phyloP scores from a whole-genome alignment of 148 eudicot genomes.

The Fagopyrum homotropicum region DNA sequence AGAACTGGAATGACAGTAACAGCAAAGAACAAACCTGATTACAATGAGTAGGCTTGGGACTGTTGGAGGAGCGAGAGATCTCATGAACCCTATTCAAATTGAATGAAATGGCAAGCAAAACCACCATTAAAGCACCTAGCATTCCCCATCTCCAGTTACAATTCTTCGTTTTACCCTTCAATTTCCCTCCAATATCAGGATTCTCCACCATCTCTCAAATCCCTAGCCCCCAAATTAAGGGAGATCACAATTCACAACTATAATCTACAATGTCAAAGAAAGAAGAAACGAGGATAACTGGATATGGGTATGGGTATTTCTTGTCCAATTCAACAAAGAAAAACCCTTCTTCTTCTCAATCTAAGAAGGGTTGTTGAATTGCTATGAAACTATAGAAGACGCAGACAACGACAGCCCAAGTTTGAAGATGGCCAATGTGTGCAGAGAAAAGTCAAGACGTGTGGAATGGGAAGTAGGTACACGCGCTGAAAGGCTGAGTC shows the following conservation, averaged over 20 bases:
- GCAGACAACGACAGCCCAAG: constrained; percentile 3
- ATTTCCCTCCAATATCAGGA: constrained; percentile 1
- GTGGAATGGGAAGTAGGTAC: background rate
- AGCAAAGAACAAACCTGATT: constrained; percentile 4
- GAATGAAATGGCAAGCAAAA: background rate
- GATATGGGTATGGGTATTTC: background rate
- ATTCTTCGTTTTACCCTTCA: background rate
- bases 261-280: background rate
- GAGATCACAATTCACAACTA: background rate
- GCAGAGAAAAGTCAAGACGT: constrained; percentile 6
- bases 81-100: background rate
- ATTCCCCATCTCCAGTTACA: constrained; percentile 8
- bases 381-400: background rate
- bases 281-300: background rate
- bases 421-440: background rate
- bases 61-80: background rate
- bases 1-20: background rate
- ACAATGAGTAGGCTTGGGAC: constrained; percentile 7
- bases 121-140: background rate
- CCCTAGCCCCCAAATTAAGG: background rate
- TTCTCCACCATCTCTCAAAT: constrained; percentile 3
- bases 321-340: background rate
- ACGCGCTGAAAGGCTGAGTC: constrained; percentile 6
- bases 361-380: background rate
- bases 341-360: background rate